phyloP scores from a whole-genome alignment of 176 grass and related monocot genomes.

The Triticum timopheevii region DNA sequence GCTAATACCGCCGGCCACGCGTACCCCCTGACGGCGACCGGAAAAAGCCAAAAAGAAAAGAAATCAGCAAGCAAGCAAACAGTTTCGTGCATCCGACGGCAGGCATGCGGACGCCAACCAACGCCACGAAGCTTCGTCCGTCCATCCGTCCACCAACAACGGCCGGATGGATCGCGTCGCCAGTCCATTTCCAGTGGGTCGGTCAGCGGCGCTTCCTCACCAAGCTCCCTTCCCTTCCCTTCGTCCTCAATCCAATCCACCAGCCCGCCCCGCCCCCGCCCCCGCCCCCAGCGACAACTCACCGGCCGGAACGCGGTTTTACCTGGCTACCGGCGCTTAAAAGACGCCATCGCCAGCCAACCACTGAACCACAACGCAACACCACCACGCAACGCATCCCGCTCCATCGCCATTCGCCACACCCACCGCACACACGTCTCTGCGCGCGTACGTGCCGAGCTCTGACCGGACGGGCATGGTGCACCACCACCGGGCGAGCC shows the following conservation, averaged over 20 bases:
- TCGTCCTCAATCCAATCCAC: background rate
- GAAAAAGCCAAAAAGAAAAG: background rate
- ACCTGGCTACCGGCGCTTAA: background rate
- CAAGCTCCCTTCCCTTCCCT: background rate
- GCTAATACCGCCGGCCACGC: background rate
- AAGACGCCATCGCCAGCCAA: background rate
- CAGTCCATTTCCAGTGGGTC: constrained; percentile 8
- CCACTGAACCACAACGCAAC: background rate
- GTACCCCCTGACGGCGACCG: background rate
- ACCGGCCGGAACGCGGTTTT: constrained; percentile 21
- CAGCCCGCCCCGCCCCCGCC: background rate
- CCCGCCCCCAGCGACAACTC: background rate
- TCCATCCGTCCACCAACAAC: background rate
- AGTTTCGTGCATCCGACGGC: background rate
- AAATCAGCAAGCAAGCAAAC: background rate
- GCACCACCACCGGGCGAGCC: constrained; percentile 40
- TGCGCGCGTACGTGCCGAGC: background rate
- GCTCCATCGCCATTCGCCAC: background rate
- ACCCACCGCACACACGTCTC: background rate
- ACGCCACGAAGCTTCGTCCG: background rate
- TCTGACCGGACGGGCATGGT: constrained; percentile 32
- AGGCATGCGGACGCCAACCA: background rate
- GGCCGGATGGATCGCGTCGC: background rate
- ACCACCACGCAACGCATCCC: background rate
- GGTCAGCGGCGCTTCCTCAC: background rate